Evolutionary conservation across 169 alveolate genomes (phyloP).

Genomic region (Pseudocohnilembus persalinus): DNA sequence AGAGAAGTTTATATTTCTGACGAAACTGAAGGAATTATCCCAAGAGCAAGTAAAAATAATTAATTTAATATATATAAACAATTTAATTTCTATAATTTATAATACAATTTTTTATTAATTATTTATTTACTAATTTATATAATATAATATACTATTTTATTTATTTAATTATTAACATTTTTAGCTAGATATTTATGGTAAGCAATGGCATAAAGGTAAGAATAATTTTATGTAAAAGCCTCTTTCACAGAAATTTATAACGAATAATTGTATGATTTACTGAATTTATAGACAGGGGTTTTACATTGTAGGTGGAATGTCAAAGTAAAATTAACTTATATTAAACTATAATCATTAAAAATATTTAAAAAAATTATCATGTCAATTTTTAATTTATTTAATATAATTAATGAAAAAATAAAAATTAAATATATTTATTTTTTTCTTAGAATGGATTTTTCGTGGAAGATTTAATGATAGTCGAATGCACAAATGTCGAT

Average conservation of each 20-base stretch:
- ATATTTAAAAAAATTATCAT: too few relatives aligned
- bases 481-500: slow-evolving; percentile 80
- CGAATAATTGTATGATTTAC: slow-evolving; percentile 81
- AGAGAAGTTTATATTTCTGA: slow-evolving; percentile 77
- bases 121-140: too few relatives aligned
- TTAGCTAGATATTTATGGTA: slow-evolving; percentile 76
- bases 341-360: too few relatives aligned
- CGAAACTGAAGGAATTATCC: slow-evolving; percentile 84
- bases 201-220: slow-evolving; percentile 69
- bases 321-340: slow-evolving; percentile 21
- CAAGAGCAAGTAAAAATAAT: slow-evolving; percentile 63
- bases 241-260: slow-evolving; percentile 83
- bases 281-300: slow-evolving; percentile 77
- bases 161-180: too few relatives aligned
- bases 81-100: too few relatives aligned
- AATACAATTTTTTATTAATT: too few relatives aligned
- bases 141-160: too few relatives aligned
- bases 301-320: slow-evolving; percentile 85
- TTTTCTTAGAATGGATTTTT: slow-evolving; percentile 71
- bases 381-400: too few relatives aligned
- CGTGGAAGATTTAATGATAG: slow-evolving; percentile 85
- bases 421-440: too few relatives aligned
- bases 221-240: slow-evolving; percentile 81
- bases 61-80: too few relatives aligned
- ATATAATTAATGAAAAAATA: too few relatives aligned